Base-by-base conservation (phyloP, 225 moss, liverwort and hornwort genomes). In the Physcomitrellopsis africana region DNA sequence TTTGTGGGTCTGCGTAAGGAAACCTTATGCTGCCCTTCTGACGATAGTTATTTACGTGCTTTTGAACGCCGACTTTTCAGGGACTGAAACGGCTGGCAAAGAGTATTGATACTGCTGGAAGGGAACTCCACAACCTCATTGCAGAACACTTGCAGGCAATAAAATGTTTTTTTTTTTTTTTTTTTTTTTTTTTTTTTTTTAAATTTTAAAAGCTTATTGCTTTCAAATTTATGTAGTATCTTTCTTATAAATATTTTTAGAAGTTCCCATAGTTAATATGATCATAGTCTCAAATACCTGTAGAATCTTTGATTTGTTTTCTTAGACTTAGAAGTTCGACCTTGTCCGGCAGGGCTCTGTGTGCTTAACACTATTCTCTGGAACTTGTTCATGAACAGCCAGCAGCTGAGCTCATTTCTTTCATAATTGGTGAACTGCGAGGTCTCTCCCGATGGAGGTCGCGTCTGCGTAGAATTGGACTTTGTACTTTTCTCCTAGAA, bases 51-150 rank as follows among this genome's bases (percentile, higher is more conserved):
- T 60, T 65, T 81, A 61, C 61, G 11, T 66, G 55, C 54, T 66
- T 70, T 49, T 49, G 11, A 15, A 49, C 15, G 18, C 22, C 48
- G 9, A 14, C 13, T 70, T 73, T 79, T 46, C 82, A 94, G 94
- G 99, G 95, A 32, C 76, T 99, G 69, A 99, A 99, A 81, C 85
- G 89, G 43, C 78, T 99, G 80, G 89, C 91, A 43, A 99, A 99
- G 85, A 89, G 83, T 76, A 84, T 95, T 47, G 99, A 99, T 48
- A 73, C 85, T 75, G 93, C 92, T 72, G 91, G 91, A 53, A 86
- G 88, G 72, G 99, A 99, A 86, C 83, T 99, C 47, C 95, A 92
- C 77, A 92, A 77, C 73, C 83, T 95, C 44, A 85, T 99, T 73
- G 79, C 90, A 49, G 95, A 99, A 58, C 87, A 99, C 72, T 89